phyloP scores from a whole-genome alignment of 1,284 basidiomycete genomes.

The Ustilago lituana region DNA sequence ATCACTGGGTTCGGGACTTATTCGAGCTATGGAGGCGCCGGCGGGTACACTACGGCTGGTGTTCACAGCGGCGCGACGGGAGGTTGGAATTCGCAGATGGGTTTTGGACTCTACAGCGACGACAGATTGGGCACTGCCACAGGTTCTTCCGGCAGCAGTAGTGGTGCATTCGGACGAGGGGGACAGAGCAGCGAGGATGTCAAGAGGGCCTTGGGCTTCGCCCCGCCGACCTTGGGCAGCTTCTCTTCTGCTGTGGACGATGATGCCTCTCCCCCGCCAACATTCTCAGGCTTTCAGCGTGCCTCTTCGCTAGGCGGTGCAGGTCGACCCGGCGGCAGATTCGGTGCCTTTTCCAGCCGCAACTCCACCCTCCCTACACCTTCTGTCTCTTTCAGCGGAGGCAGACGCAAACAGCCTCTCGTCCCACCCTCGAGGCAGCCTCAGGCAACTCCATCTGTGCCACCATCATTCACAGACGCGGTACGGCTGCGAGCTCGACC shows the following conservation, averaged over 20 bases:
- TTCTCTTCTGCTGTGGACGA: slow-evolving; percentile 32
- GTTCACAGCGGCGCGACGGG: slow-evolving; percentile 42
- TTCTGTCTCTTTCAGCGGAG: background rate
- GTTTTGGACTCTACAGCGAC: slow-evolving; percentile 29
- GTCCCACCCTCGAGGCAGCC: slow-evolving; percentile 31
- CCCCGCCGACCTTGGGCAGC: slow-evolving; percentile 23
- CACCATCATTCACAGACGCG: slow-evolving; percentile 39
- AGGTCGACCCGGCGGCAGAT: background rate
- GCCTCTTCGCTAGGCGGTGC: slow-evolving; percentile 32
- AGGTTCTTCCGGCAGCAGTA: background rate
- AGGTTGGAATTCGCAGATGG: slow-evolving; percentile 42
- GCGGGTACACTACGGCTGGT: slow-evolving; percentile 23
- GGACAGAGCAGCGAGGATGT: slow-evolving; percentile 7
- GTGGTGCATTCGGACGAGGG: no score
- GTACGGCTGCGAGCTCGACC: slow-evolving; percentile 37
- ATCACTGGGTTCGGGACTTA: slow-evolving; percentile 36
- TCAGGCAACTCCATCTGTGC: slow-evolving; percentile 4
- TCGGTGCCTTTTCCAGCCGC: slow-evolving; percentile 11
- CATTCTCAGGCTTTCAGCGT: slow-evolving; percentile 31
- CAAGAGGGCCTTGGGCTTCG: slow-evolving; percentile 13
- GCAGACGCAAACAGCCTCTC: slow-evolving; percentile 26
- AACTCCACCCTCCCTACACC: background rate
- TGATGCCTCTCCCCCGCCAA: slow-evolving; percentile 18
- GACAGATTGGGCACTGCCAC: slow-evolving; percentile 10
- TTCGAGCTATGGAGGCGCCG: slow-evolving; percentile 34